Conservation (phyloP, 768 basidiomycete species). For the Leccinellum luteum region DNA sequence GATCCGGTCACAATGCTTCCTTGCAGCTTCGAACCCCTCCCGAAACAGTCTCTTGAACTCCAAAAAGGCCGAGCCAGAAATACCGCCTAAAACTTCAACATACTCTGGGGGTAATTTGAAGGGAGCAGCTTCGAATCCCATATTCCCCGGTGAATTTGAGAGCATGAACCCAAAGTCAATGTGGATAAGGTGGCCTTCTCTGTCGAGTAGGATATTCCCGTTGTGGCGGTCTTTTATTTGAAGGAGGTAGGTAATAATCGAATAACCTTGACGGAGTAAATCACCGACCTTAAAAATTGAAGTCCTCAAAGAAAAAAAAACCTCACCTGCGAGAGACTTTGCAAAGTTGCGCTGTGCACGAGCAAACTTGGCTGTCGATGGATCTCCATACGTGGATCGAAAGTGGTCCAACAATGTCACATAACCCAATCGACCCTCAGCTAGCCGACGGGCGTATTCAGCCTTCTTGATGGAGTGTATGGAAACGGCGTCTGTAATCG, state of each 20-base stretch:
- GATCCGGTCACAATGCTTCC: slow-evolving; percentile 96
- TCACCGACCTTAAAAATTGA: not conserved
- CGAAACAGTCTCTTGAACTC: slow-evolving; percentile 88
- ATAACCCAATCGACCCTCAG: slow-evolving; percentile 77
- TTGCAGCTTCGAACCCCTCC: slow-evolving; percentile 88
- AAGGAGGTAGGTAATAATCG: slow-evolving; percentile 91
- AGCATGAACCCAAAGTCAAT: slow-evolving; percentile 99
- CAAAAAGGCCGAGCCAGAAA: slow-evolving; percentile 67
- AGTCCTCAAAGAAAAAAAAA: not conserved
- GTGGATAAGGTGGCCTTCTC: slow-evolving; percentile 92
- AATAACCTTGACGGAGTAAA: slow-evolving; percentile 63
- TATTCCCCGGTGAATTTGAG: slow-evolving; percentile 94
- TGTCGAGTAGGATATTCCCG: slow-evolving; percentile 94
- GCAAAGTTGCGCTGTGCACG: slow-evolving; percentile 94
- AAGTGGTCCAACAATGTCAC: slow-evolving; percentile 94
- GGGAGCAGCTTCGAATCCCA: slow-evolving; percentile 98
- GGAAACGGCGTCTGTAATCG: slow-evolving; percentile 96
- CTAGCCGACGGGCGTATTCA: slow-evolving; percentile 87
- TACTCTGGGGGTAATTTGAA: slow-evolving; percentile 97
- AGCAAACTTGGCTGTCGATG: slow-evolving; percentile 79
- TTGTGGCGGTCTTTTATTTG: slow-evolving; percentile 99
- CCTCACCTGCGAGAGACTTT: slow-evolving; percentile 78
- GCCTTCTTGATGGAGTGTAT: slow-evolving; percentile 99
- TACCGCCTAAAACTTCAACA: slow-evolving; percentile 90
- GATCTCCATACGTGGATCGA: slow-evolving; percentile 84